Percentiles rank a stretch among this genome's conserved stretches.
phyloP scores from a whole-genome alignment of 2,329 filamentous ascomycete genomes.

The Fusarium pseudonygamai region DNA sequence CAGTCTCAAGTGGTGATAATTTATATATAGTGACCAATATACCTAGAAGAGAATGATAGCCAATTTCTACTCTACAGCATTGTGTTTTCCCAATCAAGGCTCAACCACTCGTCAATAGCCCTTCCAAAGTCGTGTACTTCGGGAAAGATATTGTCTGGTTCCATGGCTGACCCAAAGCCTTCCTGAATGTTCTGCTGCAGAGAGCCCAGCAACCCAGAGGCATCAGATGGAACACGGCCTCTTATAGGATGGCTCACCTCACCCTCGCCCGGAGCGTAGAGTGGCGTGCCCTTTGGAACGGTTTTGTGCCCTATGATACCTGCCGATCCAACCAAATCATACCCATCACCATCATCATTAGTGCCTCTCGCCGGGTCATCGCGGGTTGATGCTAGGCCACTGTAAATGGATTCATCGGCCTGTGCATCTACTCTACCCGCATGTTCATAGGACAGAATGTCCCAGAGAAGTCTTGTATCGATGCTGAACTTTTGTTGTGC shows the following conservation, averaged over 20 bases:
- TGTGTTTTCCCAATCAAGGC: not conserved
- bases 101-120: conserved; percentile 1
- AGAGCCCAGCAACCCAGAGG: not conserved
- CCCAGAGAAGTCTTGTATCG: not conserved
- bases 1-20: not conserved
- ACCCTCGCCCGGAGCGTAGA: not conserved
- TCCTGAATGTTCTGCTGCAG: not conserved
- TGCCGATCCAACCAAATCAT: not conserved
- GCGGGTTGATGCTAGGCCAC: not conserved
- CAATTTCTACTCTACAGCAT: not conserved
- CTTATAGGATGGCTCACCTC: not conserved
- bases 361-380: not conserved
- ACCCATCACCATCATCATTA: not conserved
- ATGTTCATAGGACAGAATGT: not conserved
- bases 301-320: not conserved
- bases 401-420: not conserved
- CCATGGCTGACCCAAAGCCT: not conserved
- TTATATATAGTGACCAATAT: rapidly evolving
- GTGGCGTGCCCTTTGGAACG: not conserved
- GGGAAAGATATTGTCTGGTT: not conserved
- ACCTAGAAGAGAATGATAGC: too few species aligned
- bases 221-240: not conserved
- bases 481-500: not conserved
- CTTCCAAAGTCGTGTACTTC: not conserved
- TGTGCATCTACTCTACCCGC: not conserved